Evolutionary conservation across 1,139 yeast species (phyloP).

Genomic region (Geotrichum klebahnii): DNA sequence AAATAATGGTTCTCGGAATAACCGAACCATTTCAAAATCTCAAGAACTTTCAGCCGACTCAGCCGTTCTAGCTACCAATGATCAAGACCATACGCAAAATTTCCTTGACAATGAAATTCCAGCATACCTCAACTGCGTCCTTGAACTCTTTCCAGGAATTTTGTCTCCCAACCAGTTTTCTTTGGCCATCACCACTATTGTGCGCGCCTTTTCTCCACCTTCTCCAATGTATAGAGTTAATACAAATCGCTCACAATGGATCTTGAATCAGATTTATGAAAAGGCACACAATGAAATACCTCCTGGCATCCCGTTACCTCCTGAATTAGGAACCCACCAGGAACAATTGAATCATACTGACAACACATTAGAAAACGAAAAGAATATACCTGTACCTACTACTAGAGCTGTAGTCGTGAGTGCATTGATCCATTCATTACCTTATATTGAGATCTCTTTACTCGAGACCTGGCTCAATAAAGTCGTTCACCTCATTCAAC

Average conservation of each 20-base stretch:
- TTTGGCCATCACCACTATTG: conserved; percentile 56
- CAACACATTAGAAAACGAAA: conserved; percentile 33
- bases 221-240: conserved; percentile 38
- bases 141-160: conserved; percentile 53
- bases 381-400: conserved; percentile 40
- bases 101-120: conserved; percentile 35
- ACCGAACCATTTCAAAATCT: conserved; percentile 21
- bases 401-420: conserved; percentile 52
- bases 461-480: conserved; percentile 50
- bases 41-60: conserved; percentile 6
- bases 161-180: conserved; percentile 56
- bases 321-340: conserved; percentile 39
- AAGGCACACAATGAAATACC: conserved; percentile 31
- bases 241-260: conserved; percentile 40
- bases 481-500: conserved; percentile 44
- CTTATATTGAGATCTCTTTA: conserved; percentile 49
- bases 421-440: conserved; percentile 51
- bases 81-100: conserved; percentile 32
- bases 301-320: conserved; percentile 38
- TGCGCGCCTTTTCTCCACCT: conserved; percentile 49
- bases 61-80: conserved; percentile 5
- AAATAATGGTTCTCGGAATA: conserved; percentile 17
- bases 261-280: conserved; percentile 43
- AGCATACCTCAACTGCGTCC: conserved; percentile 40
- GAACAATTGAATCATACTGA: conserved; percentile 26